Evolutionary conservation across 1,284 basidiomycete genomes (phyloP).

Genomic region (Cystobasidium pallidum): DNA sequence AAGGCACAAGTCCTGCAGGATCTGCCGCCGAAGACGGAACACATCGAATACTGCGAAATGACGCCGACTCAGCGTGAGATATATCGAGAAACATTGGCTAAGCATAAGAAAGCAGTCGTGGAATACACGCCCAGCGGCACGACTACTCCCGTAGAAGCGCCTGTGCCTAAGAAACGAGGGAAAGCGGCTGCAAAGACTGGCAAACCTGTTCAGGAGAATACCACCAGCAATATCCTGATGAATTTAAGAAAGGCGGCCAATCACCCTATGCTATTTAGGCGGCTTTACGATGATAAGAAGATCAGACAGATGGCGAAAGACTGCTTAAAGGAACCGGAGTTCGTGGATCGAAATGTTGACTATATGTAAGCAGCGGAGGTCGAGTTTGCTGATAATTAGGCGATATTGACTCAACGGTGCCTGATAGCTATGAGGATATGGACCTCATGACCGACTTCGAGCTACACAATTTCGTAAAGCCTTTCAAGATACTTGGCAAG

Average conservation of each 20-base stretch:
- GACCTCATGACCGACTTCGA: slow-evolving; percentile 93
- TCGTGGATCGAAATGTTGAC: slow-evolving; percentile 75
- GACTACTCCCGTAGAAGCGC: slow-evolving; percentile 53
- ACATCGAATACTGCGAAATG: slow-evolving; percentile 93
- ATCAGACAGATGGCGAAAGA: slow-evolving; percentile 76
- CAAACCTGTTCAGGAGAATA: slow-evolving; percentile 48
- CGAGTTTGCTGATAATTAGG: no score
- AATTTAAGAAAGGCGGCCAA: slow-evolving; percentile 80
- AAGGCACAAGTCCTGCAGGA: slow-evolving; percentile 94
- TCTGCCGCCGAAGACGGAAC: slow-evolving; percentile 87
- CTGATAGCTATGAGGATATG: slow-evolving; percentile 53
- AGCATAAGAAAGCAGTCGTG: slow-evolving; percentile 78
- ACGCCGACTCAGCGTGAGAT: slow-evolving; percentile 78
- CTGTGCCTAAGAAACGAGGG: slow-evolving; percentile 54
- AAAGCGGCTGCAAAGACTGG: slow-evolving; percentile 57
- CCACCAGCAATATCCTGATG: slow-evolving; percentile 55
- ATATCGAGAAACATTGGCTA: slow-evolving; percentile 80
- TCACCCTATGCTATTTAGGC: slow-evolving; percentile 93
- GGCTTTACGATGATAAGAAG: slow-evolving; percentile 75
- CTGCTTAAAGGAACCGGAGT: slow-evolving; percentile 88
- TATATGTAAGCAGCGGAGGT: slow-evolving; percentile 44
- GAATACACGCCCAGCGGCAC: slow-evolving; percentile 59
- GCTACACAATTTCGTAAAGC: slow-evolving; percentile 72
- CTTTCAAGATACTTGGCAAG: slow-evolving; percentile 81
- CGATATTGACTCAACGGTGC: background rate